A percentile compares a stretch with the other conserved stretches of the same genome.
These are phyloP conservation scores for Xerocomus spinulosus DNA, from an alignment of 768 basidiomycete species.

Conservation along the genomic window DNA sequence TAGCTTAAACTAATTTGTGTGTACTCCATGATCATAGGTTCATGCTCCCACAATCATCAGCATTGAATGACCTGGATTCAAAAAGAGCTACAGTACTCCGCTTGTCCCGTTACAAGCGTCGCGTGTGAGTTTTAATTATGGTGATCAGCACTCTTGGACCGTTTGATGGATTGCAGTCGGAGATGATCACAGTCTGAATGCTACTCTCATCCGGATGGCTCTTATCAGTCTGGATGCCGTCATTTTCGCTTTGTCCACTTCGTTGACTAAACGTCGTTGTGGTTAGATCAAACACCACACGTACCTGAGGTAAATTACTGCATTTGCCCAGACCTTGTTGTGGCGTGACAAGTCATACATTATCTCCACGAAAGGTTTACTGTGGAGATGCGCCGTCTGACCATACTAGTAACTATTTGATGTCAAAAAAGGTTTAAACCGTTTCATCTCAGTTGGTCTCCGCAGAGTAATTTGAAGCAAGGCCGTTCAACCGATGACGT, in stretches of 20 bases:
- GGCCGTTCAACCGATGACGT: conserved; percentile 18
- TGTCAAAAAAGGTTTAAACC: neutral
- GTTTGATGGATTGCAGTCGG: conserved; percentile 1
- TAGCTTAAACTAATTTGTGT: neutral
- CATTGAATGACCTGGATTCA: neutral
- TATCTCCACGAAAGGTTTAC: conserved; percentile 5
- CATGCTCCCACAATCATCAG: neutral
- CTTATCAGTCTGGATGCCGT: conserved; percentile 8
- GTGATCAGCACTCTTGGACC: conserved; percentile 4
- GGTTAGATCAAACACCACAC: too few relatives aligned
- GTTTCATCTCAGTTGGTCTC: neutral
- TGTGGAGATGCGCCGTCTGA: neutral
- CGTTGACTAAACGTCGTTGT: too few relatives aligned
- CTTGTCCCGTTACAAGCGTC: neutral
- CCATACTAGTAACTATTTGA: neutral
- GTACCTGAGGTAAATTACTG: too few relatives aligned
- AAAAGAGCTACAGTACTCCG: neutral
- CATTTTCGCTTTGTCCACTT: neutral
- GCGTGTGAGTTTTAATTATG: conserved; percentile 1
- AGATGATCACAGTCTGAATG: too few relatives aligned
- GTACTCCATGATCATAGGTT: neutral
- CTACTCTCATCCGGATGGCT: neutral
- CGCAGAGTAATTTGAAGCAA: too few relatives aligned
- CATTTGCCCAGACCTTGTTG: neutral
- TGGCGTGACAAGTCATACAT: neutral